Percentiles rank a stretch among this genome's conserved stretches.
Conservation (phyloP, 225 moss, liverwort and hornwort species). For the Polytrichum formosum region DNA sequence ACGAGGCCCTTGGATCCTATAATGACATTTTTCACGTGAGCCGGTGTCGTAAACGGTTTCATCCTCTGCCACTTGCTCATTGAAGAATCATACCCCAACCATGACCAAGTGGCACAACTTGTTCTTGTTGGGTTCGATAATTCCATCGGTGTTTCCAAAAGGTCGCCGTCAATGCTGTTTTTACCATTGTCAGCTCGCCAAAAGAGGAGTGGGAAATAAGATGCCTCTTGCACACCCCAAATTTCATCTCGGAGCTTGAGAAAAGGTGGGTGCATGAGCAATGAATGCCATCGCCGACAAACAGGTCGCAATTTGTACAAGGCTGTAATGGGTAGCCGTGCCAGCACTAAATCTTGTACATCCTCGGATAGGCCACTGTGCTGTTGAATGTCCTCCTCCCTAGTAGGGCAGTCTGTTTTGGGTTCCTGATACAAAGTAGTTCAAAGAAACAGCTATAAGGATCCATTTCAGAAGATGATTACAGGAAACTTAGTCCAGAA, state of each 20-base stretch:
- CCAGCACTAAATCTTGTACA: constrained; percentile 42
- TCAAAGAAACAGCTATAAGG: no score
- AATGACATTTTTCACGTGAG: constrained; percentile 26
- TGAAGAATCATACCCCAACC: constrained; percentile 45
- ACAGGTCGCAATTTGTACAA: constrained; percentile 38
- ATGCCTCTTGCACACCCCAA: constrained; percentile 15
- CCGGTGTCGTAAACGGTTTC: constrained; percentile 33
- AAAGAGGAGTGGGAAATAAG: constrained; percentile 49
- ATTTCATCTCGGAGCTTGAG: constrained; percentile 27
- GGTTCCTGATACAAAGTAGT: no score
- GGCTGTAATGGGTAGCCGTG: constrained; percentile 29
- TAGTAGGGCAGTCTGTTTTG: no score
- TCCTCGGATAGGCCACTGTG: constrained; percentile 25
- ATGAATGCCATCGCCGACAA: constrained; percentile 48
- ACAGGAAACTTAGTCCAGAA: no score
- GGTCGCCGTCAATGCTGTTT: constrained; percentile 13
- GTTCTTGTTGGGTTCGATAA: not conserved
- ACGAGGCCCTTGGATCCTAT: constrained; percentile 37
- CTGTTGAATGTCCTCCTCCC: no score
- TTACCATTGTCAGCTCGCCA: constrained; percentile 31
- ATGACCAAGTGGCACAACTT: constrained; percentile 37
- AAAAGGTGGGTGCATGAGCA: constrained; percentile 29
- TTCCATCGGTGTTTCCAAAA: not conserved
- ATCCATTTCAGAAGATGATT: no score
- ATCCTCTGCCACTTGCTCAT: constrained; percentile 36